These are phyloP conservation scores for Pelagomonas calceolata DNA, from an alignment of 108 stramenopile genomes.

Conservation along the genomic window DNA sequence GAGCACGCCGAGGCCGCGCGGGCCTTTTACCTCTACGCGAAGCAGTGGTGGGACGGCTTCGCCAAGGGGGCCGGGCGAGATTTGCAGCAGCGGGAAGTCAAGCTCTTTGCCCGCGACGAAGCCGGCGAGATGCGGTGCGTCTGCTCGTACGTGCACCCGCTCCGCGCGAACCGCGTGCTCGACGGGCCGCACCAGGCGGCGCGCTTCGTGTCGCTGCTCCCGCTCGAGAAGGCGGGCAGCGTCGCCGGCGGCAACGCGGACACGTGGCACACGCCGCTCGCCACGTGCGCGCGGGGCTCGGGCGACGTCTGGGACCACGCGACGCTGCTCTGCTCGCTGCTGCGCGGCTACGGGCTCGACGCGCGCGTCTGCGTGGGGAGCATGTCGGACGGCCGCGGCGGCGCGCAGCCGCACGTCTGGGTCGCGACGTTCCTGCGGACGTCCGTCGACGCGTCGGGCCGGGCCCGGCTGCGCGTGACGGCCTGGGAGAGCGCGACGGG, in stretches of 20 bases:
- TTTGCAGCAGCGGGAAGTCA: slow-evolving; percentile 5
- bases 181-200: slow-evolving; percentile 24
- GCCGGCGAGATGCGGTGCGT: slow-evolving; percentile 26
- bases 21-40: slow-evolving; percentile 35
- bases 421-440: slow-evolving; percentile 2
- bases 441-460: not conserved
- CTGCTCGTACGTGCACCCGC: slow-evolving; percentile 28
- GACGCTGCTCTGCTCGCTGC: slow-evolving; percentile 32
- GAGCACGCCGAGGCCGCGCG: slow-evolving; percentile 18
- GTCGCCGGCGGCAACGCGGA: slow-evolving; percentile 18
- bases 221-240: slow-evolving; percentile 5
- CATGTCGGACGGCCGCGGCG: slow-evolving; percentile 12
- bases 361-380: slow-evolving; percentile 38
- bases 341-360: slow-evolving; percentile 38
- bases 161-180: slow-evolving; percentile 13
- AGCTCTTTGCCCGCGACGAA: slow-evolving; percentile 39
- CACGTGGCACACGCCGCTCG: slow-evolving; percentile 32
- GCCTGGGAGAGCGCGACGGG: not conserved
- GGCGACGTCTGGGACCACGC: slow-evolving; percentile 42
- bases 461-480: slow-evolving; percentile 2
- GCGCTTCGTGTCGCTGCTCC: slow-evolving; percentile 21
- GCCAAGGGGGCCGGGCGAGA: not conserved
- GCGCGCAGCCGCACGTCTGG: slow-evolving; percentile 8
- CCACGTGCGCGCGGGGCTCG: slow-evolving; percentile 18
- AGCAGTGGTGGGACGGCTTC: slow-evolving; percentile 33